Base-by-base conservation (phyloP, 768 basidiomycete species). In the Grammothele lineata region DNA sequence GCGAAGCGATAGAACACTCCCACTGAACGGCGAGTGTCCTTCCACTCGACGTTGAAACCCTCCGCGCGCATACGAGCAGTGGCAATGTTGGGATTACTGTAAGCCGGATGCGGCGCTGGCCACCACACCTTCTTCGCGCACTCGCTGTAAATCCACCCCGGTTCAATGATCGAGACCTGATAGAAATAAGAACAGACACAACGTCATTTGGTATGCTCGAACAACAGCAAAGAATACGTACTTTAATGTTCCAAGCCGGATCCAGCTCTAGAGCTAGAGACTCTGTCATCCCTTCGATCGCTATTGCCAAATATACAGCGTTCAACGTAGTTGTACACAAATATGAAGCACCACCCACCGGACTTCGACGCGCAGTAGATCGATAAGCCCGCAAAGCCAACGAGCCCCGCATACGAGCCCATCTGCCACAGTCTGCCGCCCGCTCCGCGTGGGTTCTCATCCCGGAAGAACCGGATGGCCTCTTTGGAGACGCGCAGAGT, bases 191-290 rank as follows among this genome's bases (percentile, higher is more conserved):
- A n/a, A n/a, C n/a, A n/a, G n/a, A n/a, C n/a, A n/a, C n/a, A n/a
- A n/a, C n/a, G n/a, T n/a, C n/a, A n/a, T n/a, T n/a, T n/a, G n/a
- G n/a, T n/a, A n/a, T n/a, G n/a, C n/a, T n/a, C n/a, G n/a, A n/a
- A n/a, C n/a, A n/a, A n/a, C 3, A 12, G 26, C 10, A 17, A 25
- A 14, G 15, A 4, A 24, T 12, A 15, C 32, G 49, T 47, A 66
- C 67, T 48, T 57, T 70, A 51, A 69, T 67, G 43, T 66, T 61
- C 68, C 68, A 69, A 4, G 47, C 56, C 3, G 68, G 67, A 37
- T 70, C 63, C 17, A 69, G 58, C 40, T 70, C 68, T 25, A 45
- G 40, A 19, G 53, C 59, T 4, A 67, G 48, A 17, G 54, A 30
- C 44, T 66, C 57, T 1, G 54, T 64, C 18, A 68, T 48, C 3